These are phyloP conservation scores for Monosporozyma solicola DNA, from an alignment of 805 yeast species.

Conservation along the genomic window DNA sequence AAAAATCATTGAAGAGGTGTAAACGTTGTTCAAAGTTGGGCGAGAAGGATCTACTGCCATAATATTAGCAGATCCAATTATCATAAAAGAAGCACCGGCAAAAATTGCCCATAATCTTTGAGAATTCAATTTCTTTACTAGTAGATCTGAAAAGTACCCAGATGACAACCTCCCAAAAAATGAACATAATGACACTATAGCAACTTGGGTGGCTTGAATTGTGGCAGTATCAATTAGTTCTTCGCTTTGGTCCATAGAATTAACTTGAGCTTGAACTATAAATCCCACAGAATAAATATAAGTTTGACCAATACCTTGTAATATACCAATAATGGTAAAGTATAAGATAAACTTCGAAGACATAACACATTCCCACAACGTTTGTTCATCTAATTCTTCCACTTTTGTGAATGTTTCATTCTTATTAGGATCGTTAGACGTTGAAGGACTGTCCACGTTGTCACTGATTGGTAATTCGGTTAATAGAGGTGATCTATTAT, in stretches of 20 bases:
- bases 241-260: conserved; percentile 11
- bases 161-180: conserved; percentile 56
- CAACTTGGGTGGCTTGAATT: conserved; percentile 63
- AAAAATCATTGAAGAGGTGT: conserved; percentile 43
- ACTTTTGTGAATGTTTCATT: not conserved
- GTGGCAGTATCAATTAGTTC: conserved; percentile 22
- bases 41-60: not conserved
- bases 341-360: conserved; percentile 39
- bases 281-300: conserved; percentile 70
- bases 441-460: conserved; percentile 4
- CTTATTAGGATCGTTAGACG: not conserved
- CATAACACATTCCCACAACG: conserved; percentile 1
- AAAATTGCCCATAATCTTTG: conserved; percentile 62
- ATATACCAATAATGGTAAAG: conserved; percentile 44
- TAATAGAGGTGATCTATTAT: not conserved
- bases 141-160: conserved; percentile 57
- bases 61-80: conserved; percentile 29
- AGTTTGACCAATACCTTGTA: conserved; percentile 60
- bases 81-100: conserved; percentile 31
- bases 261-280: conserved; percentile 44
- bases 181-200: conserved; percentile 54
- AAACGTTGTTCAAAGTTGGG: conserved; percentile 34
- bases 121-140: conserved; percentile 41
- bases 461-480: conserved; percentile 11
- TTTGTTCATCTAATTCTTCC: not conserved